Conservation (phyloP, 2,329 filamentous ascomycete species). For the Hypoxylon sp. region DNA sequence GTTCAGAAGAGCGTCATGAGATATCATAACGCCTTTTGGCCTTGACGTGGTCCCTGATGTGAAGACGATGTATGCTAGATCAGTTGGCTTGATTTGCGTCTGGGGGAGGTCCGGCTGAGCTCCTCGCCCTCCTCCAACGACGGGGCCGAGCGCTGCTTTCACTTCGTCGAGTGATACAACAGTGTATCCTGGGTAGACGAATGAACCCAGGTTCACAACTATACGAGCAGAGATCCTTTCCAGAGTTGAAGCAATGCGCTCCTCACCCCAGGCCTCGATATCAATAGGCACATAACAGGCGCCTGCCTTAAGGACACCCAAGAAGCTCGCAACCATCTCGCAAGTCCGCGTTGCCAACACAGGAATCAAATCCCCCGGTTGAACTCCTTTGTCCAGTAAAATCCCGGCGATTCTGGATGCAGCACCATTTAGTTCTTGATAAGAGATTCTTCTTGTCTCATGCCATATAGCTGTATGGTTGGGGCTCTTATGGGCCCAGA, state of each 20-base stretch:
- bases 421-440: background rate
- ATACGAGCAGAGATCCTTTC: background rate
- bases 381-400: background rate
- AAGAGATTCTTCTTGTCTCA: background rate
- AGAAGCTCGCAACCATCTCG: slow-evolving; percentile 31
- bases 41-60: background rate
- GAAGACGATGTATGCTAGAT: background rate
- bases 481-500: background rate
- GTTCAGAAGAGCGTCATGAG: background rate
- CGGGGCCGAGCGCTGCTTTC: background rate
- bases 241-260: background rate
- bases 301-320: slow-evolving; percentile 27
- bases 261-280: background rate
- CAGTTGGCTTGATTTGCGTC: background rate
- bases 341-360: slow-evolving; percentile 29
- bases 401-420: background rate
- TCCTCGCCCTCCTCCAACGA: background rate
- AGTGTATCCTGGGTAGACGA: background rate
- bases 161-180: background rate
- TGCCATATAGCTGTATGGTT: background rate
- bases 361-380: slow-evolving; percentile 12
- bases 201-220: background rate
- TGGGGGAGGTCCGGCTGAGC: background rate
- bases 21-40: background rate
- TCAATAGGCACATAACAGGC: slow-evolving; percentile 26